These are phyloP conservation scores for Phytopythium chamaehyphon DNA, from an alignment of 352 stramenopile genomes.

Conservation along the genomic window DNA sequence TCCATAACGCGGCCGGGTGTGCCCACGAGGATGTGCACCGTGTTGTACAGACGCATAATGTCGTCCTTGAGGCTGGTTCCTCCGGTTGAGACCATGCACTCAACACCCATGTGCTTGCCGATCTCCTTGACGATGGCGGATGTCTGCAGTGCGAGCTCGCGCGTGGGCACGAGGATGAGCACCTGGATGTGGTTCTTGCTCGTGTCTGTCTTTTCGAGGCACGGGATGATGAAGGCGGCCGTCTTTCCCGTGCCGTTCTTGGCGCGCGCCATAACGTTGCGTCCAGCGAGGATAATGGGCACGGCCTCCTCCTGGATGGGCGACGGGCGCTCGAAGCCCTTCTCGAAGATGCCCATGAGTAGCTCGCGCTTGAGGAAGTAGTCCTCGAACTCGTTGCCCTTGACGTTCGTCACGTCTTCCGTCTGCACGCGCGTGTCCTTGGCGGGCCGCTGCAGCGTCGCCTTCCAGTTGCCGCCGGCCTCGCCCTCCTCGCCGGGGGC, in stretches of 20 bases:
- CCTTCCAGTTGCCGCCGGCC: slow-evolving; percentile 69
- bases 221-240: slow-evolving; percentile 99
- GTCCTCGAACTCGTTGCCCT: slow-evolving; percentile 99
- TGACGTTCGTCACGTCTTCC: slow-evolving; percentile 98
- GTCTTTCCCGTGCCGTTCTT: slow-evolving; percentile 99
- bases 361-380: slow-evolving; percentile 99
- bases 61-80: slow-evolving; percentile 99
- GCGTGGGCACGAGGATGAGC: slow-evolving; percentile 98
- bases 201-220: slow-evolving; percentile 99
- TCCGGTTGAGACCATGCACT: slow-evolving; percentile 98
- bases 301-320: slow-evolving; percentile 99
- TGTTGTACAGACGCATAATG: slow-evolving; percentile 99
- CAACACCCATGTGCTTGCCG: slow-evolving; percentile 95
- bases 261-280: slow-evolving; percentile 97
- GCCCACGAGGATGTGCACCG: slow-evolving; percentile 98
- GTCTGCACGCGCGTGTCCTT: slow-evolving; percentile 90
- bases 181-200: slow-evolving; percentile 97
- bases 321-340: slow-evolving; percentile 98
- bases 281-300: slow-evolving; percentile 97
- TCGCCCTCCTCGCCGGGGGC: slow-evolving; percentile 1
- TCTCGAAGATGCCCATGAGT: slow-evolving; percentile 99
- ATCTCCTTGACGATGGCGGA: slow-evolving; percentile 98
- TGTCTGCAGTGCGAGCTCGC: slow-evolving; percentile 98
- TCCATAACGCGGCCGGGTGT: slow-evolving; percentile 99
- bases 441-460: slow-evolving; percentile 66